Evolutionary conservation across 371 early-diverging fungal genomes (phyloP), one percentile per base, ranked within the genome.

Genomic region (Circinella minor): DNA sequence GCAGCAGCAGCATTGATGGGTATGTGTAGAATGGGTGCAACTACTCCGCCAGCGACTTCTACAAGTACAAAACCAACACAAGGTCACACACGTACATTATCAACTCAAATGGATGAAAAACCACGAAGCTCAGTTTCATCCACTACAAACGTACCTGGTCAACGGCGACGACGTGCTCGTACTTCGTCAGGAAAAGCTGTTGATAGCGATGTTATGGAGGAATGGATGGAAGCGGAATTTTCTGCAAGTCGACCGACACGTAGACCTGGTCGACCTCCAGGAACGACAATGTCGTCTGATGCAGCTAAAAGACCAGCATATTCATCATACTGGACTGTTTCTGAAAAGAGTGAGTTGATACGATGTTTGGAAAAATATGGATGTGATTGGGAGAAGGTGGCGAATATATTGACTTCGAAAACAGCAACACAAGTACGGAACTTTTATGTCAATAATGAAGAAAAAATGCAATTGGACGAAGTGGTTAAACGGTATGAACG

Each of bases 311-410:
- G 81, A 0, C 78, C 88, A 20, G 76, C 81, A 0, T 89, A 87
- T 72, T 93, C 93, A 7, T 95, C 96, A 0, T 95, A 95, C 67
- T 96, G 97, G 97, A 91, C 95, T 7, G 88, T 90, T 8, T 85
- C 87, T 5, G 97, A 96, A 72, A 88, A 90, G 37, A 79, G 81
- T 15, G 91, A 91, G 55, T 96, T 96, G 69, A 62, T 81, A 36
- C 81, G 85, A 9, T 89, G 86, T 39, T 65, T 94, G 37, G 81
- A 79, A 39, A 69, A 79, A 62, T 84, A 88, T 70, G 96, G 96
- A 4, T 79, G 85, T 65, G 88, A 95, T 74, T 96, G 94, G 94
- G 93, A 90, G 6, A 80, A 80, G 43, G 82, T 96, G 36, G 88
- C 96, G 0, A 86, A 79, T 63, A 83, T 82, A 1, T 84, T 96